Evolutionary conservation across 805 yeast species (phyloP), one percentile per base, ranked within the genome.

Genomic region (Metschnikowia vanudenii): DNA sequence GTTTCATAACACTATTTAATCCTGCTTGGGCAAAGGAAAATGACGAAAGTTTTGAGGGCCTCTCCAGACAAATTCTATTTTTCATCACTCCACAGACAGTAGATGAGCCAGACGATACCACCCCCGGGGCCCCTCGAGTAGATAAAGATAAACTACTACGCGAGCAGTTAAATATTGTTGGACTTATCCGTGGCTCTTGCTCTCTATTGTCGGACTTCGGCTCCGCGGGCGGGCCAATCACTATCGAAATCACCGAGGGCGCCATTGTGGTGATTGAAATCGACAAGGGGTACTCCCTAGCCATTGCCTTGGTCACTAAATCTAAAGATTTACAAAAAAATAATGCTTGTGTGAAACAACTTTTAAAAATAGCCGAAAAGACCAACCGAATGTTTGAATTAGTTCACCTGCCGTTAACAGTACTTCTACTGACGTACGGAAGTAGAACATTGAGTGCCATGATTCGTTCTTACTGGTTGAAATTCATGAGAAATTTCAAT

Each of bases 121-220:
- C 12, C n/a, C n/a, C n/a, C 24, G 32, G 8, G 13, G 19, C 20
- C 12, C 11, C 32, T 13, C 11, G 17, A 10, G 49, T 12, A 16
- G 20, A 29, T 20, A 28, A 26, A 4, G 18, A 16, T 3, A 10
- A 22, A 12, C 22, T 41, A 4, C 50, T 41, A 16, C 43, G 54
- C 11, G 67, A 64, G 33, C 65, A 66, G 34, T 37, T 70, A 26
- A 60, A 65, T 26, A 46, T 63, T 2, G 51, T 72, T 9, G 75
- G 76, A 0, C 49, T 72, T 14, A 54, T 69, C 9, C 61, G 71
- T 37, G 76, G 76, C 3, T 59, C 69, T 2, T 60, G 58, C 37
- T 61, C 69, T 19, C 57, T 72, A 38, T 60, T 62, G 8, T 41
- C 49, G 3, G 64, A 59, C 29, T 68, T 71, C 45, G 53, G 51